These are phyloP conservation scores for Cyberlindnera mycetangii DNA, from an alignment of 805 yeast species.

Conservation along the genomic window DNA sequence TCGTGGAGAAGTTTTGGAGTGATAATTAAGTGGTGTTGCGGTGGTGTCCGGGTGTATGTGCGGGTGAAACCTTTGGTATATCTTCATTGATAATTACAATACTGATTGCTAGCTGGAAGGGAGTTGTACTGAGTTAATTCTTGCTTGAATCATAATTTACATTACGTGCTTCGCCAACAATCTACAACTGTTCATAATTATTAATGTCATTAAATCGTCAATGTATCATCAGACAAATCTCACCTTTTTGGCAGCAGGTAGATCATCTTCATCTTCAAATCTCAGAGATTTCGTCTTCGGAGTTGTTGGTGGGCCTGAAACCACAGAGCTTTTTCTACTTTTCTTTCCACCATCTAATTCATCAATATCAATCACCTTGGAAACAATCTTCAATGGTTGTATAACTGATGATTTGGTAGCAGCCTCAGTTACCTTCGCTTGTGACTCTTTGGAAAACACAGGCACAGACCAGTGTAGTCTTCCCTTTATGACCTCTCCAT, in stretches of 20 bases:
- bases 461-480: slow-evolving; percentile 36
- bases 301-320: slow-evolving; percentile 3
- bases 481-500: slow-evolving; percentile 11
- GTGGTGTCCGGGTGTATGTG: no score
- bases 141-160: no score
- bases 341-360: slow-evolving; percentile 1
- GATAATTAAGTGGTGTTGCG: no score
- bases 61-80: no score
- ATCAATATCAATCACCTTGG: slow-evolving; percentile 7
- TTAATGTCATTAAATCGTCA: not conserved
- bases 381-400: slow-evolving; percentile 3
- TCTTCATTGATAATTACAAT: no score
- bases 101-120: no score
- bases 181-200: no score
- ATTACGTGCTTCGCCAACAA: no score
- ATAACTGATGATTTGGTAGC: not conserved
- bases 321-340: not conserved
- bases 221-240: slow-evolving; percentile 9
- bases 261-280: slow-evolving; percentile 6
- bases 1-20: no score
- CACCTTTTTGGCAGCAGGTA: slow-evolving; percentile 7
- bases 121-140: no score
- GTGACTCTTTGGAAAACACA: slow-evolving; percentile 25
- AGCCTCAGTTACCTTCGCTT: slow-evolving; percentile 12
- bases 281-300: slow-evolving; percentile 9